Conservation (phyloP, 306 rosid species). For the Cicer pinnatifidum region DNA sequence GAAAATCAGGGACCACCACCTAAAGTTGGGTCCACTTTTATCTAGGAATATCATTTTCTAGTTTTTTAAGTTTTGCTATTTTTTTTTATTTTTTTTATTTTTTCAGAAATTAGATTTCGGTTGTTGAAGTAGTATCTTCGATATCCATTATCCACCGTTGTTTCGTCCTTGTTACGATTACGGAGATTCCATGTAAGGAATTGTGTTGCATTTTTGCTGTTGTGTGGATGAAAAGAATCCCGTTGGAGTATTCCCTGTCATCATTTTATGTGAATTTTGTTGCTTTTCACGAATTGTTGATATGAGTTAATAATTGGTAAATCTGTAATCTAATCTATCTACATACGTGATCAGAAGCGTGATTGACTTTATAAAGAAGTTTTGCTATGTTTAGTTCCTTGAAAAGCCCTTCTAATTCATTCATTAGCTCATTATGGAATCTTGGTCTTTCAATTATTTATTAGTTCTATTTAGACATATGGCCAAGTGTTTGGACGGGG, state of each 20-base stretch:
- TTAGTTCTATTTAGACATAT: background rate
- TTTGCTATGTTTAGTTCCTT: constrained; percentile 15
- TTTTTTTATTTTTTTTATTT: no score
- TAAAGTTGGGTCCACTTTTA: constrained; percentile 13
- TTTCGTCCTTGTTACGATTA: background rate
- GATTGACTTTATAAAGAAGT: constrained; percentile 26
- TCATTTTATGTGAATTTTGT: background rate
- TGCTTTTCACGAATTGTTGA: background rate
- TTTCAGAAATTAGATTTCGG: no score
- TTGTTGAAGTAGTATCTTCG: no score
- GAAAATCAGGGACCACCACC: constrained; percentile 49
- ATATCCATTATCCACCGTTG: background rate
- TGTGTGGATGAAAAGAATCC: constrained; percentile 24
- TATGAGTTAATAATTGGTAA: constrained; percentile 5
- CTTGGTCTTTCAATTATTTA: constrained; percentile 14
- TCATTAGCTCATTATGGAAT: constrained; percentile 26
- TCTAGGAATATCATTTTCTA: background rate
- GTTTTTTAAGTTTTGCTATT: no score
- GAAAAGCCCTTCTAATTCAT: background rate
- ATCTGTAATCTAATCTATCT: constrained; percentile 6
- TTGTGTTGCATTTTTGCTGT: background rate
- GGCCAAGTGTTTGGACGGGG: constrained; percentile 4
- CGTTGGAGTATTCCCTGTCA: constrained; percentile 30
- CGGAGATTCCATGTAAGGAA: constrained; percentile 37
- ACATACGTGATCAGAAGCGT: constrained; percentile 7